Conservation (phyloP, 148 eudicot species). For the Polygonum maritimum region DNA sequence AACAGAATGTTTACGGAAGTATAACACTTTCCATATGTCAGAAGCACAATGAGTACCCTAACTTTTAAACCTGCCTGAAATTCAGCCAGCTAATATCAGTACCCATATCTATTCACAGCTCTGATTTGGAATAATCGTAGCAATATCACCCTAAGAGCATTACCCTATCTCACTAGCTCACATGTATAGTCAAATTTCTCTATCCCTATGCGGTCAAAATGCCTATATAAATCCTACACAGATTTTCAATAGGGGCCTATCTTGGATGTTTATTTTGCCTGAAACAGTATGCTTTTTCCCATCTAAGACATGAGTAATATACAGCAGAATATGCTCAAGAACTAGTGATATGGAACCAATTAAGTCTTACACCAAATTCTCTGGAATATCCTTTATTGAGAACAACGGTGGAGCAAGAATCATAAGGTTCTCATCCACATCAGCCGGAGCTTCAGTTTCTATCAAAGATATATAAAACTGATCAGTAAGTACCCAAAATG, state of each 20-base stretch:
- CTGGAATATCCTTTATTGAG: conserved; percentile 71
- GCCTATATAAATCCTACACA: too few relatives aligned
- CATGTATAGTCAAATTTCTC: too few relatives aligned
- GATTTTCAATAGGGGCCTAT: too few relatives aligned
- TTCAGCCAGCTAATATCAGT: too few relatives aligned
- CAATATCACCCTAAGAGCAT: too few relatives aligned
- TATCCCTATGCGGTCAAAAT: too few relatives aligned
- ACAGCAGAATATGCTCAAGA: neutral
- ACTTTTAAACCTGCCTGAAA: too few relatives aligned
- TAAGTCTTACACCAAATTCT: conserved; percentile 65
- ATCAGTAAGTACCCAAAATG: conserved; percentile 5
- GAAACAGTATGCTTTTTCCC: neutral
- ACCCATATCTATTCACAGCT: too few relatives aligned
- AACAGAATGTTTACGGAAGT: neutral
- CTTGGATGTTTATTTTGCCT: neutral
- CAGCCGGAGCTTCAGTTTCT: conserved; percentile 48
- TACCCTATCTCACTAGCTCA: too few relatives aligned
- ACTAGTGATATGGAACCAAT: neutral
- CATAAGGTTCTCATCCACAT: conserved; percentile 62
- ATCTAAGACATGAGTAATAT: neutral
- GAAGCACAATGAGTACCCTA: neutral
- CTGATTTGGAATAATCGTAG: too few relatives aligned
- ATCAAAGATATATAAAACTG: conserved; percentile 9
- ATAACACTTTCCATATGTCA: neutral
- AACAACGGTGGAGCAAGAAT: conserved; percentile 69